Conservation (phyloP, 129 eudicot species). For the Escallonia rubra region DNA sequence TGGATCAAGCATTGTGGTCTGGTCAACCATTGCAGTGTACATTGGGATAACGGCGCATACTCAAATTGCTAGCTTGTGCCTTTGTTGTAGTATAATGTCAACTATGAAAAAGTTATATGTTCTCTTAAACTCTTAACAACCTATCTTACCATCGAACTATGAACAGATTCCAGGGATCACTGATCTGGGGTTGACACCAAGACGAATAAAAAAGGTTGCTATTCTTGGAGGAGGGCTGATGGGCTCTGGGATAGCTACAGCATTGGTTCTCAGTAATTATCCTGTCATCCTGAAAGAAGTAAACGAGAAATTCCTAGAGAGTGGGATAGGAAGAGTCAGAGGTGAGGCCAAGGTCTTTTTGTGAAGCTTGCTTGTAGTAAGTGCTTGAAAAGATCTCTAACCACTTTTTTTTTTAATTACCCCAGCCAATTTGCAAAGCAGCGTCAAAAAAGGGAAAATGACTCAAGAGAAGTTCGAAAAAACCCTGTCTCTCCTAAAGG, state of each 20-base stretch:
- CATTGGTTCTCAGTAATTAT: slow-evolving; percentile 64
- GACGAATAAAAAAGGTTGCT: slow-evolving; percentile 72
- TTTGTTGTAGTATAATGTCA: too few relatives aligned
- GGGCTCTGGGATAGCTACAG: slow-evolving; percentile 99
- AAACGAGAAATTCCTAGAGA: slow-evolving; percentile 74
- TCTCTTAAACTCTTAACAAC: too few relatives aligned
- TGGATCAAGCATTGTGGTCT: too few relatives aligned
- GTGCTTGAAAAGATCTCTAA: not conserved
- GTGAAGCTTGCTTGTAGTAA: not conserved
- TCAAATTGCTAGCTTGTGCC: too few relatives aligned
- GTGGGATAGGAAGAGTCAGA: slow-evolving; percentile 80
- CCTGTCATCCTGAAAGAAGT: slow-evolving; percentile 86
- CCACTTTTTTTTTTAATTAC: not conserved
- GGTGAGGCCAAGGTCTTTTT: slow-evolving; percentile 30
- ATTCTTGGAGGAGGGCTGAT: slow-evolving; percentile 93
- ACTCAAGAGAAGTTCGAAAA: slow-evolving; percentile 71
- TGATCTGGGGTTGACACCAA: slow-evolving; percentile 70
- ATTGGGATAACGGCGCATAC: too few relatives aligned
- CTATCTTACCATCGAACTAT: not conserved
- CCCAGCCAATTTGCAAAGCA: slow-evolving; percentile 84
- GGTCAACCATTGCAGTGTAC: too few relatives aligned
- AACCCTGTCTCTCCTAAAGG: slow-evolving; percentile 68
- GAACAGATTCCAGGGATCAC: slow-evolving; percentile 84
- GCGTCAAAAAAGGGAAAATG: slow-evolving; percentile 90
- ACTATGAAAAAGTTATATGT: too few relatives aligned